Evolutionary conservation across 176 grass and related monocot genomes (phyloP), one percentile per base, ranked within the genome.

Genomic region (Rhynchospora breviuscula): DNA sequence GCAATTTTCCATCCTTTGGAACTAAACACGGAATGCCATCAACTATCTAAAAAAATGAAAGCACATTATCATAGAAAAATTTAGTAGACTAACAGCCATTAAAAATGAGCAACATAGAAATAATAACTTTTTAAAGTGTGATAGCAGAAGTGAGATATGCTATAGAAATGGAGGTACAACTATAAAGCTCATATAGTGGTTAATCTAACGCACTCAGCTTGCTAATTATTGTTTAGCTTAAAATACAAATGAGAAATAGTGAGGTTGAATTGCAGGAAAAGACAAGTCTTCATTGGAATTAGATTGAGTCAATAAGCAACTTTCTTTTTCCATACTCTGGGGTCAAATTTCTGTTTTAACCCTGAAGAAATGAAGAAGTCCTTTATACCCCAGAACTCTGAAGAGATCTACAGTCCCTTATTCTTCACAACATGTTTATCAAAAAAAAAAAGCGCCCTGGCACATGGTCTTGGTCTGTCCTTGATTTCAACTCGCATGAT

Each of bases 11-110:
- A 66, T 91, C 90, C 83, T 91, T 94, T 48, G 90, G 94, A 21
- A 89, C 78, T 60, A 97, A 87, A 85, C 23, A 92, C 80, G 94
- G 94, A 59, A 91, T 89, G 17, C 94, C 90, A 91, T 92, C 84
- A 5, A 92, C 53, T 82, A 97, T 87, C 94, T 97, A 48, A 21
- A 89, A 56, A 13, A 15, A 81, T 80, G 35, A 83, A 33, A 67
- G 84, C 5, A 19, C 80, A 51, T 26, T 72, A 31, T 21, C 22
- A 53, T 52, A 88, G 4, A 78, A 35, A 68, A 18, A 19, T 25
- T 57, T 14, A 83, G 5, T 2, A 66, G 2, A 58, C 14, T 46
- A 67, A 60, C 35, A 48, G 48, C 18, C 10, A 51, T 13, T 11
- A 52, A 21, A 14, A 5, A 80, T 47, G 22, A 18, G 7, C 51